Percentiles rank a stretch among this genome's conserved stretches.
Conservation (phyloP, 1,284 basidiomycete species). For the Gomphus bonarii region DNA sequence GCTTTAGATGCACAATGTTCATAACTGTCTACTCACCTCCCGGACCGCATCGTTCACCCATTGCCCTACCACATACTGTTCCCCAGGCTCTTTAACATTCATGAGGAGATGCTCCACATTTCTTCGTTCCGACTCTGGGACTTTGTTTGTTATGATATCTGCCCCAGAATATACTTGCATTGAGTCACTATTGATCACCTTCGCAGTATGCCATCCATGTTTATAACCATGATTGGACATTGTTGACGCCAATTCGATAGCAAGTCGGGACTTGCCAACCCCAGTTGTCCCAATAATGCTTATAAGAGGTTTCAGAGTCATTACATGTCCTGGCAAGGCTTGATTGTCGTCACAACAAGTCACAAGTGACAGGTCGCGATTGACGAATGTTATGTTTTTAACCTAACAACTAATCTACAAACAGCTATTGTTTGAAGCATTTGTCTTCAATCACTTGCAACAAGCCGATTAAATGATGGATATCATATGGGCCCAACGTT, state of each 20-base stretch:
- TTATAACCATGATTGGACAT: constrained; percentile 21
- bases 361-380: no score
- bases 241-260: constrained; percentile 75
- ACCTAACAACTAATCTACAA: no score
- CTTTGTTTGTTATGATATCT: constrained; percentile 94
- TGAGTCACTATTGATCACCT: constrained; percentile 90
- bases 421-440: no score
- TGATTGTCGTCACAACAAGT: neutral
- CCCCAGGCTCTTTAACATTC: constrained; percentile 75
- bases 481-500: no score
- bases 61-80: constrained; percentile 80
- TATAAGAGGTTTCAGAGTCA: constrained; percentile 49
- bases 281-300: constrained; percentile 93
- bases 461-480: no score
- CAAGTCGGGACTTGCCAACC: constrained; percentile 92
- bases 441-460: no score
- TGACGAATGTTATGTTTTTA: no score
- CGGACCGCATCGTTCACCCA: constrained; percentile 73
- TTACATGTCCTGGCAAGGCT: neutral
- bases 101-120: constrained; percentile 87
- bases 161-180: constrained; percentile 98
- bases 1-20: neutral
- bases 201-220: constrained; percentile 46
- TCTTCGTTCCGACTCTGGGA: constrained; percentile 63
- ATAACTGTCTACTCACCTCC: constrained; percentile 36